Evolutionary conservation across 164 flowering plant genomes (phyloP).

Genomic region (Sextonia rubra): DNA sequence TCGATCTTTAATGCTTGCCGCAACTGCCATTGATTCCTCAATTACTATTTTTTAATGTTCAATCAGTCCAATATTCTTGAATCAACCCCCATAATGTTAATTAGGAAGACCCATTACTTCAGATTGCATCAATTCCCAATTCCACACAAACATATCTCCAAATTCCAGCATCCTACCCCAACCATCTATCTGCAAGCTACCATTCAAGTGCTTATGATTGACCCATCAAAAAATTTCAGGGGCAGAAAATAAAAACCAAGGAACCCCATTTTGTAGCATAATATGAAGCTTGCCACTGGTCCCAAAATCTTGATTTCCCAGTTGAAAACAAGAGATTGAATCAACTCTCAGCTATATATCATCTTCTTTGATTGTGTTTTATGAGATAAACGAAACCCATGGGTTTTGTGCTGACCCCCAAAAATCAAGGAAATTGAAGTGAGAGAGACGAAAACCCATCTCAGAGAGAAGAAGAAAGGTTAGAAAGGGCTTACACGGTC

Average conservation of each 20-base stretch:
- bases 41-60: not conserved
- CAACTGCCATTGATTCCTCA: not conserved
- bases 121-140: not conserved
- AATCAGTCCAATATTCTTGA: not conserved
- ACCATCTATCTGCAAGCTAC: too few relatives aligned
- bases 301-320: too few relatives aligned
- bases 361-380: not conserved
- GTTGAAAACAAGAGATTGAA: too few relatives aligned
- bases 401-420: not conserved
- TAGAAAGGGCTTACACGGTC: constrained; percentile 5
- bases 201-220: too few relatives aligned
- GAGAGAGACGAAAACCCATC: not conserved
- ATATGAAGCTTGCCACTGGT: too few relatives aligned
- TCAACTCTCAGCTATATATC: too few relatives aligned
- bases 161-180: not conserved
- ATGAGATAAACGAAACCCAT: not conserved
- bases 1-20: not conserved
- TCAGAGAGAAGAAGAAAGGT: not conserved
- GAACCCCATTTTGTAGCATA: too few relatives aligned
- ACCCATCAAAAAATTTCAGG: too few relatives aligned
- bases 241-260: too few relatives aligned
- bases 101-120: not conserved
- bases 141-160: not conserved
- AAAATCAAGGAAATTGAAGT: not conserved
- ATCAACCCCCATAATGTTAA: not conserved